These are phyloP conservation scores for Populus trichocarpa DNA, from an alignment of 441 rosid genomes.

Conservation along the genomic window DNA sequence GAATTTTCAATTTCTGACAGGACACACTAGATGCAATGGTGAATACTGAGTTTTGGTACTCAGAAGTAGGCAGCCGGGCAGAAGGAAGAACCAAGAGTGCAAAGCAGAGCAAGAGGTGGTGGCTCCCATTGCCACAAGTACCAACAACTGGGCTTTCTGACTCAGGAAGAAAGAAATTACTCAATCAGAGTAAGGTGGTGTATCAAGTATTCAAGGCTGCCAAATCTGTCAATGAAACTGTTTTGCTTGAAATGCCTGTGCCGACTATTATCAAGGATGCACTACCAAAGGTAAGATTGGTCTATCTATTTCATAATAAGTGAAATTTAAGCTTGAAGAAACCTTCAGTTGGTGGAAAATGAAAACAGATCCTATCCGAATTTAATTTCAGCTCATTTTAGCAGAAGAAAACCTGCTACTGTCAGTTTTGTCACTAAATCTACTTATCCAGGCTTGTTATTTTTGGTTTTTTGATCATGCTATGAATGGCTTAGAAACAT, in stretches of 20 bases:
- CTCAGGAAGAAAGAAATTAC: slow-evolving; percentile 58
- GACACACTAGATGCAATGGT: slow-evolving; percentile 86
- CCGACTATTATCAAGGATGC: slow-evolving; percentile 68
- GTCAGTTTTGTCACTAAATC: neutral
- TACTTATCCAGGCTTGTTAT: neutral
- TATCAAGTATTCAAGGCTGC: slow-evolving; percentile 97
- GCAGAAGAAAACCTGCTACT: neutral
- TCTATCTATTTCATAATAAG: neutral
- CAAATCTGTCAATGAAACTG: slow-evolving; percentile 73
- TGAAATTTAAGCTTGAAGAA: neutral
- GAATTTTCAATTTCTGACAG: slow-evolving; percentile 37
- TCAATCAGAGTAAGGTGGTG: slow-evolving; percentile 53
- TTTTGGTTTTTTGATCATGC: neutral
- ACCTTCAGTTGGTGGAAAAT: neutral
- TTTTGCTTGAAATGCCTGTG: slow-evolving; percentile 86
- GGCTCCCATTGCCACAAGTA: slow-evolving; percentile 94
- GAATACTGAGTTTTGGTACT: slow-evolving; percentile 84
- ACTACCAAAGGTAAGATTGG: slow-evolving; percentile 65
- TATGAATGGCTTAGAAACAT: neutral
- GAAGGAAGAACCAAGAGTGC: slow-evolving; percentile 73
- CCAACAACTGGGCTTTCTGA: slow-evolving; percentile 85
- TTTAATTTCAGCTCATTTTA: neutral
- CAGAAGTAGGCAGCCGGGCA: slow-evolving; percentile 72
- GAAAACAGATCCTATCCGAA: neutral
- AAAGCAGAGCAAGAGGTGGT: slow-evolving; percentile 85